phyloP scores from a whole-genome alignment of 306 rosid genomes.

The Rosa persica region DNA sequence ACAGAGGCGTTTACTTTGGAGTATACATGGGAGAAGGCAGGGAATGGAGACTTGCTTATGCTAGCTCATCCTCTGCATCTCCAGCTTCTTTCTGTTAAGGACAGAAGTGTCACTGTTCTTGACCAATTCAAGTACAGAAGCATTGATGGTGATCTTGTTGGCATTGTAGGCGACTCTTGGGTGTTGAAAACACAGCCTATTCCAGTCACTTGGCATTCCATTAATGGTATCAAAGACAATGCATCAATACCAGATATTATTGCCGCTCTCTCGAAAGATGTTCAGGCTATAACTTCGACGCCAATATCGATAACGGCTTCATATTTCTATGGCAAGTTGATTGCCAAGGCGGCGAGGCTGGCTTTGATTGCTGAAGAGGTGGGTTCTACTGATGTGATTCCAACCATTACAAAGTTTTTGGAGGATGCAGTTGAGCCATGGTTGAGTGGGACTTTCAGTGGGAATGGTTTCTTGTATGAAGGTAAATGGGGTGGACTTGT shows the following conservation, averaged over 20 bases:
- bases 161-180: constrained; percentile 68
- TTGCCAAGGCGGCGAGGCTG: constrained; percentile 70
- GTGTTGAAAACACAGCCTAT: constrained; percentile 46
- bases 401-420: constrained; percentile 40
- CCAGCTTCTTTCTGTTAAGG: constrained; percentile 35
- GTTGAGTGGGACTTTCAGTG: constrained; percentile 62
- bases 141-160: constrained; percentile 73
- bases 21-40: constrained; percentile 58
- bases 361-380: constrained; percentile 75
- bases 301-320: constrained; percentile 27
- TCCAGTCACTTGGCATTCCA: constrained; percentile 65
- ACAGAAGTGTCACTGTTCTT: constrained; percentile 31
- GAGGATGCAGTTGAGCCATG: constrained; percentile 65
- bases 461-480: constrained; percentile 66
- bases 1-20: constrained; percentile 40
- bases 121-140: constrained; percentile 55
- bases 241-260: constrained; percentile 34
- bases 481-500: constrained; percentile 65
- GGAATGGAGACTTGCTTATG: constrained; percentile 49
- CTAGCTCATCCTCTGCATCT: constrained; percentile 76
- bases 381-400: constrained; percentile 42
- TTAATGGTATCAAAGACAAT: constrained; percentile 38
- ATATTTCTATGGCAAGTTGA: constrained; percentile 56
- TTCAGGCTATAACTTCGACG: constrained; percentile 34
- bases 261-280: constrained; percentile 46